Evolutionary conservation across 106 monocot genomes (phyloP).

Genomic region (Cymbidium sinense): DNA sequence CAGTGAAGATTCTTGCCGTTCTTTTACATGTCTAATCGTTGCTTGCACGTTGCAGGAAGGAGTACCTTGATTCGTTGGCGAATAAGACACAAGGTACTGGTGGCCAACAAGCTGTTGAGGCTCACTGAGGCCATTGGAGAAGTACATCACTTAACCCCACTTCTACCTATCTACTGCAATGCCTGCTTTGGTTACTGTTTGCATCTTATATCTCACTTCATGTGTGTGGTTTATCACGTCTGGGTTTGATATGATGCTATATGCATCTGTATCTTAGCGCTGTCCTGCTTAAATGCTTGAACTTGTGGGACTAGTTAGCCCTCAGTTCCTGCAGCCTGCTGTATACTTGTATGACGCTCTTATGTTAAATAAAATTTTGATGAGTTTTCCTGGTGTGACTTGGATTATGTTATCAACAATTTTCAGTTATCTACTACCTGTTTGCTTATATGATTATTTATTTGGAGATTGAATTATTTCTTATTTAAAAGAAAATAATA

Average conservation of each 20-base stretch:
- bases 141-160: background rate
- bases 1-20: background rate
- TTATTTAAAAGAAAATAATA: no score
- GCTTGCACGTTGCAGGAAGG: slow-evolving; percentile 14
- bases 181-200: background rate
- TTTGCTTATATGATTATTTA: no score
- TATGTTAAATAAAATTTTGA: background rate
- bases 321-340: no score
- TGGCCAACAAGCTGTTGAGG: slow-evolving; percentile 5
- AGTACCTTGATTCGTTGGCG: slow-evolving; percentile 16
- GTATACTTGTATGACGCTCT: background rate
- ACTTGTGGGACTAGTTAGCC: background rate
- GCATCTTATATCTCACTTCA: background rate
- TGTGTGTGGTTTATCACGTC: background rate
- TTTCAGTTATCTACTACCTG: no score
- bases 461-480: no score
- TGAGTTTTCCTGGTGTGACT: background rate
- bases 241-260: background rate
- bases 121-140: slow-evolving; percentile 8
- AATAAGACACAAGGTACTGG: slow-evolving; percentile 11
- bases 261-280: background rate
- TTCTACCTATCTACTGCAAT: background rate
- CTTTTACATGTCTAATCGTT: background rate
- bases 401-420: no score
- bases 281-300: background rate